Percentiles rank a stretch among this genome's conserved stretches.
Evolutionary conservation across 768 basidiomycete species (phyloP).

Genomic region (Suillus americanus): DNA sequence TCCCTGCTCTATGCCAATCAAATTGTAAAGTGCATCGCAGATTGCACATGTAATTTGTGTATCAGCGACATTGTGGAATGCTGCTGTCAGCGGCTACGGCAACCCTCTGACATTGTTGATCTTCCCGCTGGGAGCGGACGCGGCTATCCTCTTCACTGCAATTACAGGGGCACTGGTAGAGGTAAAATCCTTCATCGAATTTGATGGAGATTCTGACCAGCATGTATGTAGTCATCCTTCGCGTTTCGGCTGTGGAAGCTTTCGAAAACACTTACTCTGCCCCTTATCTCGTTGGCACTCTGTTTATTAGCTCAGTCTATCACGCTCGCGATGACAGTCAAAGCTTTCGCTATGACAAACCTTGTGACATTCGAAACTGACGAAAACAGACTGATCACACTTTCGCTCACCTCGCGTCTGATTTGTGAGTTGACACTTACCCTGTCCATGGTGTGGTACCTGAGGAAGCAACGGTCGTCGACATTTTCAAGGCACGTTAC

Average conservation of each 20-base stretch:
- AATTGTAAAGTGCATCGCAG: background rate
- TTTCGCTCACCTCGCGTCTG: background rate
- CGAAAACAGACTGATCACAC: background rate
- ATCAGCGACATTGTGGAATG: background rate
- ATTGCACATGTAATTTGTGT: background rate
- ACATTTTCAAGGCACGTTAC: background rate
- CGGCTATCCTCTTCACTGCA: background rate
- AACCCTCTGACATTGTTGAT: background rate
- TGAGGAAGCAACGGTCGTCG: background rate
- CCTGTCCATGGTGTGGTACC: background rate
- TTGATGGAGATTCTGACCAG: background rate
- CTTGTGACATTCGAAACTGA: background rate
- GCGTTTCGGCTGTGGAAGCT: constrained; percentile 3
- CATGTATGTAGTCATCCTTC: background rate
- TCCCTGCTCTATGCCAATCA: background rate
- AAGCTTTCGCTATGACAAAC: background rate
- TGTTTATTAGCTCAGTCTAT: background rate
- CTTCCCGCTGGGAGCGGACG: background rate
- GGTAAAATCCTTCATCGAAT: background rate
- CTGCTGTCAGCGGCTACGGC: background rate
- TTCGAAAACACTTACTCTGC: background rate
- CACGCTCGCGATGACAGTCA: background rate
- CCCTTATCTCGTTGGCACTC: constrained; percentile 2
- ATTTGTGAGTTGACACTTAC: constrained; percentile 3
- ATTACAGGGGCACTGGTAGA: background rate